Conservation (phyloP, 805 yeast genomes). For the Scheffersomyces ergatensis region DNA sequence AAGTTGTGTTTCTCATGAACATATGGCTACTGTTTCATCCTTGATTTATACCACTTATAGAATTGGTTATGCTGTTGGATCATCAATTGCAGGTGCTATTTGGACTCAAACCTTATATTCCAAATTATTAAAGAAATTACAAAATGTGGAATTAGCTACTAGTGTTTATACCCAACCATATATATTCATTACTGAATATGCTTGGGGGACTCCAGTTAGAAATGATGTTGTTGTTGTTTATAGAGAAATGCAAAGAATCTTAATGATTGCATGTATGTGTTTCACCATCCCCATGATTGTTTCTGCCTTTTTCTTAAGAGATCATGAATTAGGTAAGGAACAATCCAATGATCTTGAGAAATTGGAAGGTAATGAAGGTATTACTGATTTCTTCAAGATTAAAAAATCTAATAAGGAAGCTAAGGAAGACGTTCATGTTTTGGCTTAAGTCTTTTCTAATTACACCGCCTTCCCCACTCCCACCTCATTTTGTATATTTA, state of each 20-base stretch:
- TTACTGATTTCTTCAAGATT: conserved; percentile 2
- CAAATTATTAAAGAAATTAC: conserved; percentile 33
- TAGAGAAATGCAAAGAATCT: conserved; percentile 55
- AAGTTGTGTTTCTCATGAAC: conserved; percentile 52
- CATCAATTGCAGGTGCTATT: conserved; percentile 64
- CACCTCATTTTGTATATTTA: too few species aligned
- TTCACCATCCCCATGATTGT: conserved; percentile 53
- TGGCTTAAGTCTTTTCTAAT: too few species aligned
- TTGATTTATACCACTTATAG: conserved; percentile 56
- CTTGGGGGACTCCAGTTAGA: conserved; percentile 67
- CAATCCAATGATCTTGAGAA: conserved; percentile 22
- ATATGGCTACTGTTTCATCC: conserved; percentile 62
- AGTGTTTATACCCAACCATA: conserved; percentile 45
- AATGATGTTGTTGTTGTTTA: conserved; percentile 56
- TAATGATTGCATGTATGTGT: conserved; percentile 54
- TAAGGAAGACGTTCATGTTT: too few species aligned
- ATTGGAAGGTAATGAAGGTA: conserved; percentile 2
- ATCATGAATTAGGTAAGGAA: conserved; percentile 42
- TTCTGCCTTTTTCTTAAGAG: conserved; percentile 49
- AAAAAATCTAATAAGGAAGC: neutral
- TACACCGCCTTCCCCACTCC: too few species aligned
- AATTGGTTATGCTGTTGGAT: conserved; percentile 64
- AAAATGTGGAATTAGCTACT: conserved; percentile 21
- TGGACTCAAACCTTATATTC: conserved; percentile 62
- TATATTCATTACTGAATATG: conserved; percentile 42